Evolutionary conservation across 2,329 filamentous ascomycete species (phyloP), one percentile per base, ranked within the genome.

Genomic region (Xylariales sp.): DNA sequence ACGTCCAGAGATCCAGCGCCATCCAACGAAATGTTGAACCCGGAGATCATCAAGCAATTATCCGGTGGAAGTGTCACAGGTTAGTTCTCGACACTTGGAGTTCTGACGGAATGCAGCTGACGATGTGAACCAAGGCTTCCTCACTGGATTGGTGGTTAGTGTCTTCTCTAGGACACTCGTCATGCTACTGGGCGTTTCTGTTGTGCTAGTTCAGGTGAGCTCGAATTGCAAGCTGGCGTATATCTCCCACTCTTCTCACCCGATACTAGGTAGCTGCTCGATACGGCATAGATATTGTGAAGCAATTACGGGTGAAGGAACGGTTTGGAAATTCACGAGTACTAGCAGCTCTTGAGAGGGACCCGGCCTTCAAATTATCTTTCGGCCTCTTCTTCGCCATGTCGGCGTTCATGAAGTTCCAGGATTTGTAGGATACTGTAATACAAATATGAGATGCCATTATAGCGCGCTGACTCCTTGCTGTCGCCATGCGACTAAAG

Each of bases 381-480:
- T 89, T 90, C 59, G 78, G 80, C n/a, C 55, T 78, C 31, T 84
- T 85, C 20, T 89, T 89, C 63, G 76, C 82, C 19, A 63, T 89
- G 55, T 83, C 84, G 36, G 79, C 76, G 3, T 84, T 85, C 48
- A 67, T 70, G 72, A 71, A 61, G 31, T 69, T 71, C 49, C 16
- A 28, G 9, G 37, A 11, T 63, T 67, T 51, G 59, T 61, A 41
- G 21, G 20, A 32, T 7, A 14, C 31, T n/a, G n/a, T n/a, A n/a
- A n/a, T n/a, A n/a, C n/a, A n/a, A n/a, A n/a, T n/a, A n/a, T n/a
- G n/a, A n/a, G n/a, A n/a, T n/a, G n/a, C n/a, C n/a, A n/a, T n/a
- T n/a, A n/a, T n/a, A n/a, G n/a, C n/a, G n/a, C n/a, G n/a, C n/a
- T n/a, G n/a, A n/a, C n/a, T n/a, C n/a, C n/a, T n/a, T n/a, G n/a